Base-by-base conservation (phyloP, 2,329 filamentous ascomycete species). In the Xylariales sp. region DNA sequence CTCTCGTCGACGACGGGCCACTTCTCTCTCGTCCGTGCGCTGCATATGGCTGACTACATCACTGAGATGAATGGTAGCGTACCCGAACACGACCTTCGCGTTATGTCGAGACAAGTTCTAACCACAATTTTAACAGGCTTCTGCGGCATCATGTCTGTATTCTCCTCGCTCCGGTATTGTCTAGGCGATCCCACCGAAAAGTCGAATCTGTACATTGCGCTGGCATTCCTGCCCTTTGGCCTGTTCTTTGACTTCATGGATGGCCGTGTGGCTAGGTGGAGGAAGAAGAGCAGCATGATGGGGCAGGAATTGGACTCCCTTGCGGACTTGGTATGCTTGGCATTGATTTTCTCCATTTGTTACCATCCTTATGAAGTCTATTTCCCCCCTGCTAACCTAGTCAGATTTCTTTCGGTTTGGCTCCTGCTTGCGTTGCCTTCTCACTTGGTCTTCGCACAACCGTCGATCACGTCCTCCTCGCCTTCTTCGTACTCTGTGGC, bases 231-330 rank as follows among this genome's bases (percentile, higher is more conserved):
- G 63, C 91, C 91, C 1, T 87, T 96, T 42, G 90, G 89, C 5
- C 72, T 97, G 11, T 96, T 97, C 70, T 97, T 97, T 62, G 93
- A 98, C 64, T 94, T 95, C 59, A 88, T 97, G 75, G 93, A 98
- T 62, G 93, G 93, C 57, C 93, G 90, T 60, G 90, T 98, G 40
- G 93, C 93, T 46, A 76, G 93, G 48, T 97, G 93, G 93, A 81
- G 93, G 60, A 85, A 88, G 67, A 98, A 96, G 82, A 93, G 88
- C 55, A 94, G 87, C 53, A 72, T 98, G 59, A 97, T 98, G 91
- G 93, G 93, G 11, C 91, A 96, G 64, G 93, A 98, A 65, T 71
- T 98, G 40, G 93, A 98, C 63, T 97, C 91, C 6, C 74, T 98
- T 33, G 93, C 93, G 39, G 93, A 98, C 61, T 62, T 98, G 72